Evolutionary conservation across 495 filamentous ascomycete species (phyloP).

Genomic region (Parathielavia hyrcaniae): DNA sequence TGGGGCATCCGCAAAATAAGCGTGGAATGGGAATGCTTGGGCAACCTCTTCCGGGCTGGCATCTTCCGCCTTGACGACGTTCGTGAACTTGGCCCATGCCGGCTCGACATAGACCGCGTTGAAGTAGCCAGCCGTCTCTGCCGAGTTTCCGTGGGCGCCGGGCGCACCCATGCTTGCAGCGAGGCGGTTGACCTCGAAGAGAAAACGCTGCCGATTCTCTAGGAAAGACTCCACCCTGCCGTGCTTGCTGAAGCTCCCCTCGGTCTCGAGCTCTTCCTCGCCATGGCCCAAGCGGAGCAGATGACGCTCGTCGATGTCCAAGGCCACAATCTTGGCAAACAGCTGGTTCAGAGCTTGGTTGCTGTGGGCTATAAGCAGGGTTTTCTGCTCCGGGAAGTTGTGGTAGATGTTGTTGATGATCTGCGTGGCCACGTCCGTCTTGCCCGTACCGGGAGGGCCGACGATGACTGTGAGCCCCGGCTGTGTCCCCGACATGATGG

Average conservation of each 20-base stretch:
- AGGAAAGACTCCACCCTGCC: conserved; percentile 94
- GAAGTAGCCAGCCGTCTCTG: conserved; percentile 96
- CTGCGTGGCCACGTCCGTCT: conserved; percentile 96
- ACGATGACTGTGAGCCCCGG: conserved; percentile 93
- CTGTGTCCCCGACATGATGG: conserved; percentile 88
- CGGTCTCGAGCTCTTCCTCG: conserved; percentile 85
- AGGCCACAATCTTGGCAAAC: conserved; percentile 93
- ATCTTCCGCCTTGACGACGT: conserved; percentile 46
- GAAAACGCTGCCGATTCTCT: conserved; percentile 71
- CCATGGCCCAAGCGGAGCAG: conserved; percentile 88
- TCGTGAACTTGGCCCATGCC: conserved; percentile 80
- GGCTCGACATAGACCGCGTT: conserved; percentile 84
- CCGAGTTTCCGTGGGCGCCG: conserved; percentile 87
- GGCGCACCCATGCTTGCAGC: conserved; percentile 76
- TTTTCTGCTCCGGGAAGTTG: conserved; percentile 89
- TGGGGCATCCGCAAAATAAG: conserved; percentile 82
- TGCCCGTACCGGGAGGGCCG: conserved; percentile 92
- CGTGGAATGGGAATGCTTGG: conserved; percentile 79
- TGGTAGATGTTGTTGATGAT: conserved; percentile 99
- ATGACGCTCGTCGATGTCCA: conserved; percentile 95
- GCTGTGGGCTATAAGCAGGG: conserved; percentile 89
- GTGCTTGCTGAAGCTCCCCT: conserved; percentile 85
- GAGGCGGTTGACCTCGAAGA: conserved; percentile 80
- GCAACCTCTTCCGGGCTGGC: conserved; percentile 55
- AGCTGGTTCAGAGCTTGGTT: conserved; percentile 97